Percentiles rank a stretch among this genome's conserved stretches.
Evolutionary conservation across 345 rosid genomes (phyloP).

Genomic region (Populus tremula): DNA sequence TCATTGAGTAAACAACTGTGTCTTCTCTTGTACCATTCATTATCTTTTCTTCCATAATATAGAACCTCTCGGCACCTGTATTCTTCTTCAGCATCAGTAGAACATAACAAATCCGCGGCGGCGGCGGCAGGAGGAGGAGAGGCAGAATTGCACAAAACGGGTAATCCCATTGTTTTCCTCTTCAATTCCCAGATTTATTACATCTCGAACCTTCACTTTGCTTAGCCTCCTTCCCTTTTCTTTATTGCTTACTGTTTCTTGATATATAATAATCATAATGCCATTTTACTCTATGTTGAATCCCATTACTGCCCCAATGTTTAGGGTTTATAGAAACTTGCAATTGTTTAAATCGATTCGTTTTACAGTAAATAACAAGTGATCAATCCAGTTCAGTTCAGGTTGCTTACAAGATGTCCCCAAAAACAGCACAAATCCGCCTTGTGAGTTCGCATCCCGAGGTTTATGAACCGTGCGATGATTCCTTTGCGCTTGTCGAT

Average conservation of each 20-base stretch:
- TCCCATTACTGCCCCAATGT: neutral
- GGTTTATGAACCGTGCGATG: constrained; percentile 92
- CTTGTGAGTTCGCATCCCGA: constrained; percentile 78
- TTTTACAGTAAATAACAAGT: neutral
- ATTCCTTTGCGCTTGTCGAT: constrained; percentile 85
- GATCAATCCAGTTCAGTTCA: neutral
- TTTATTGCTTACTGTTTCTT: neutral
- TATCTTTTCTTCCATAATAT: neutral
- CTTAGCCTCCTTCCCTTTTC: neutral
- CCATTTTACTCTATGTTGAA: neutral
- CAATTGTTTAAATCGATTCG: neutral
- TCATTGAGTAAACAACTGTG: too few relatives aligned
- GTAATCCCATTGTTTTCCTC: neutral
- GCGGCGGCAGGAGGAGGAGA: neutral
- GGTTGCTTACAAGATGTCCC: constrained; percentile 31
- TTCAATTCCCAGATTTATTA: neutral
- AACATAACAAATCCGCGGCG: neutral
- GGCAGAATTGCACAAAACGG: neutral
- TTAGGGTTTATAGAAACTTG: too few relatives aligned
- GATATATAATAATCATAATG: too few relatives aligned
- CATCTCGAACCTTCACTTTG: neutral
- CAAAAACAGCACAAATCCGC: constrained; percentile 62
- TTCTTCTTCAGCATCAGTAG: neutral
- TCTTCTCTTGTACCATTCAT: too few relatives aligned
- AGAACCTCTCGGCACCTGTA: neutral